Evolutionary conservation across 192 early-diverging fungal genomes (phyloP).

Genomic region (Entomortierella chlamydospora): DNA sequence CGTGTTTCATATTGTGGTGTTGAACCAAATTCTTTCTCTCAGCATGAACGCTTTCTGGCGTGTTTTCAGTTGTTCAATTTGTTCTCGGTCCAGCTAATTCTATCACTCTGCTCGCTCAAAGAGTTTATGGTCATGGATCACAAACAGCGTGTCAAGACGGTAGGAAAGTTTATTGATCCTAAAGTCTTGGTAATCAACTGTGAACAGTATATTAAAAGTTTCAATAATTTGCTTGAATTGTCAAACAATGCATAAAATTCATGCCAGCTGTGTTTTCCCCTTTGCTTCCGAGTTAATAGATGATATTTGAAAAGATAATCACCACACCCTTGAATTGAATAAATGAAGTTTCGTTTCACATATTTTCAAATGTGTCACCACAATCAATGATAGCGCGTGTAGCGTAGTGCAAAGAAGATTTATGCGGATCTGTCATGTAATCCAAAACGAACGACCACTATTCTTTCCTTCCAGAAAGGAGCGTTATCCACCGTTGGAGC

Average conservation of each 20-base stretch:
- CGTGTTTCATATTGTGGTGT: no score
- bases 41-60: conserved; percentile 37
- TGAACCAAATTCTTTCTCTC: not conserved
- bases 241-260: not conserved
- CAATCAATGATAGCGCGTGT: not conserved
- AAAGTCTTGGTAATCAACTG: conserved; percentile 16
- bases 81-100: conserved; percentile 34
- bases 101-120: conserved; percentile 27
- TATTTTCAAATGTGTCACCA: not conserved
- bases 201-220: not conserved
- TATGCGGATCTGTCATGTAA: no score
- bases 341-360: no score
- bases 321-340: conserved; percentile 18
- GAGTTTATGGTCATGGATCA: conserved; percentile 37
- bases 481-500: no score
- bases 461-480: no score
- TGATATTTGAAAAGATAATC: conserved; percentile 15
- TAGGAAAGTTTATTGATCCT: conserved; percentile 33
- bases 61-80: conserved; percentile 30
- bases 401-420: no score
- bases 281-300: conserved; percentile 3
- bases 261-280: no score
- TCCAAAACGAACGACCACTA: no score
- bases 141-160: conserved; percentile 5
- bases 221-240: not conserved